These are phyloP conservation scores for Penicillium griseofulvum DNA, from an alignment of 2,329 filamentous ascomycete genomes.

Conservation along the genomic window DNA sequence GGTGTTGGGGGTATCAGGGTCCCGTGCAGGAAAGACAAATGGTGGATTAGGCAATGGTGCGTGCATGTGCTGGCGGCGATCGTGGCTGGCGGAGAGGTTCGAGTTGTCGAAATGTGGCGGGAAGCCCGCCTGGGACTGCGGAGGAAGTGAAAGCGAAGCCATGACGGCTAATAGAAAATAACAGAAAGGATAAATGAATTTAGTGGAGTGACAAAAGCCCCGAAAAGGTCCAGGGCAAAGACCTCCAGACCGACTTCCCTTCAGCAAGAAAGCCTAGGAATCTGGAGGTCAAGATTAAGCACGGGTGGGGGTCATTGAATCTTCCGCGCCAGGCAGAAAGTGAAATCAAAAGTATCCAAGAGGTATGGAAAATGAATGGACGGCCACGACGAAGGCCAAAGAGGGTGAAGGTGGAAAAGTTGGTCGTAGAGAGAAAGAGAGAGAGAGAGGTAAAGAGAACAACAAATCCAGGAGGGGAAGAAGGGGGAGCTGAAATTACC, in stretches of 20 bases:
- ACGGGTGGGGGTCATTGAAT: conserved; percentile 24
- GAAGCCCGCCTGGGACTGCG: conserved; percentile 27
- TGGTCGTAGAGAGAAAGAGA: conserved; percentile 17
- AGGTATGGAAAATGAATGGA: conserved; percentile 19
- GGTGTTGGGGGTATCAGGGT: conserved; percentile 36
- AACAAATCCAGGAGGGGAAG: conserved; percentile 12
- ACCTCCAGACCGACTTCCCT: conserved; percentile 28
- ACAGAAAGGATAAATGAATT: conserved; percentile 11
- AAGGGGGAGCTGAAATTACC: background rate
- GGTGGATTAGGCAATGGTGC: conserved; percentile 56
- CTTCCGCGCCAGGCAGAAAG: conserved; percentile 28
- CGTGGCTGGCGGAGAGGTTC: conserved; percentile 17
- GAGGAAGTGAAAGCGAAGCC: conserved; percentile 40
- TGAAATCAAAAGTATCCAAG: conserved; percentile 5
- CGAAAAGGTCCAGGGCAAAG: conserved; percentile 19
- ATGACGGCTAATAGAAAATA: conserved; percentile 19
- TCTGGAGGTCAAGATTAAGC: conserved; percentile 24
- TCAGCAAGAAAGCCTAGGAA: conserved; percentile 20
- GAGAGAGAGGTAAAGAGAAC: conserved; percentile 13
- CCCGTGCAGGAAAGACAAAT: conserved; percentile 60
- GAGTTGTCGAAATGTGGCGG: conserved; percentile 28
- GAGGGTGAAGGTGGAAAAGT: conserved; percentile 10
- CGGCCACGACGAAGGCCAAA: conserved; percentile 28
- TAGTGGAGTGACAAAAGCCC: conserved; percentile 5
- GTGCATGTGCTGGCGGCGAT: conserved; percentile 30